Conservation (phyloP, 495 filamentous ascomycete species). For the Usnea hakonensis region DNA sequence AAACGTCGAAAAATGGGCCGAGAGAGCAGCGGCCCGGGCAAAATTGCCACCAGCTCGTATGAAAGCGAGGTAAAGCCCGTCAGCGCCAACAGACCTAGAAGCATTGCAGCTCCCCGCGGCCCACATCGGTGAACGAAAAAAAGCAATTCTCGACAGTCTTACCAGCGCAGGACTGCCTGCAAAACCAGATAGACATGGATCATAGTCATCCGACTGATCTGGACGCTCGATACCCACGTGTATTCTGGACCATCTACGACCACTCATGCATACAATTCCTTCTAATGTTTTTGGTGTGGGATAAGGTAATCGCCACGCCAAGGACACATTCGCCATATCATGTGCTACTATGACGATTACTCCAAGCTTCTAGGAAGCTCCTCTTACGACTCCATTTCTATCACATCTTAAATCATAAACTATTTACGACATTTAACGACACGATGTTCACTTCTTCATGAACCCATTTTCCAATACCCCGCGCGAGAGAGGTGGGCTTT, state of each 20-base stretch:
- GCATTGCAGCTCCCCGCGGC: constrained; percentile 16
- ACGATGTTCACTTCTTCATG: constrained; percentile 16
- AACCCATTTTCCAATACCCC: constrained; percentile 6
- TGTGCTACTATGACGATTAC: constrained; percentile 3
- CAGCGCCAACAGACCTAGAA: constrained; percentile 18
- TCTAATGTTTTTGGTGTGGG: constrained; percentile 4
- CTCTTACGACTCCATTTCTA: constrained; percentile 14
- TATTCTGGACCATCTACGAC: constrained; percentile 6
- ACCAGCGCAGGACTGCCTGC: neutral
- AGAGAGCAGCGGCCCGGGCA: constrained; percentile 45
- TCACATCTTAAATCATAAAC: constrained; percentile 15
- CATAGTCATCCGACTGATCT: neutral
- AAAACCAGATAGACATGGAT: neutral
- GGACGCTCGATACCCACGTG: neutral
- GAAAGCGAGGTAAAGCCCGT: constrained; percentile 25
- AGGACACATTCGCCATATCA: neutral
- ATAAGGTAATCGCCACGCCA: constrained; percentile 2
- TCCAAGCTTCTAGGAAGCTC: neutral
- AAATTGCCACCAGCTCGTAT: constrained; percentile 35
- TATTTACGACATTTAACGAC: constrained; percentile 20
- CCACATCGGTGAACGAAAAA: constrained; percentile 17
- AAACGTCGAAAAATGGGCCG: constrained; percentile 83
- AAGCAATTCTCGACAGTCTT: neutral
- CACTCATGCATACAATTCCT: neutral
- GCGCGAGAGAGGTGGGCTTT: constrained; percentile 11